Evolutionary conservation across 2,329 filamentous ascomycete species (phyloP).

Genomic region (Ceratocystis variospora): DNA sequence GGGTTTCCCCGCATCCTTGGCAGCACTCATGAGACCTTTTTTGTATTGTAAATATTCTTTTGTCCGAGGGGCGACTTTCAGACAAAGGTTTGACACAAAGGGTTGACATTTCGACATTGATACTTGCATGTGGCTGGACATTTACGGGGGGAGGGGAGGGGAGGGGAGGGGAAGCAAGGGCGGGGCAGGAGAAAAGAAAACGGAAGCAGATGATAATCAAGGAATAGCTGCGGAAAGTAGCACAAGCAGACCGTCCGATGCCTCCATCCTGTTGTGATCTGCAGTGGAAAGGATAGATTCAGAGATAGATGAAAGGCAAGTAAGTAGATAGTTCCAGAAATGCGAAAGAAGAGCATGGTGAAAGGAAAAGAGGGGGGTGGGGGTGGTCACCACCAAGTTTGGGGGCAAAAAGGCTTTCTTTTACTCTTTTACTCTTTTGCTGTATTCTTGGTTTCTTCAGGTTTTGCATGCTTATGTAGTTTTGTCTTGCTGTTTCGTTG

Average conservation of each 20-base stretch:
- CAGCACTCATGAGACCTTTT: background rate
- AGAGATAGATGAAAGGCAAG: background rate
- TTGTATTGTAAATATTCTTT: background rate
- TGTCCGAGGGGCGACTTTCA: background rate
- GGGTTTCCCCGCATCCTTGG: constrained; percentile 1
- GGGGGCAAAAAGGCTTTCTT: background rate
- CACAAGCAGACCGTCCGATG: background rate
- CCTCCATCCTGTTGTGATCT: background rate
- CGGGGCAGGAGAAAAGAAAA: background rate
- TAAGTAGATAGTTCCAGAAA: background rate
- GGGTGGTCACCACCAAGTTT: no score
- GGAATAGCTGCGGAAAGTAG: background rate
- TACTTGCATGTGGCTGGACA: background rate
- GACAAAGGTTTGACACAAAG: background rate
- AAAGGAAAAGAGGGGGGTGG: background rate
- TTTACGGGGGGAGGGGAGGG: background rate
- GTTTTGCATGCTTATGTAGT: background rate
- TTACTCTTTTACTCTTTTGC: no score
- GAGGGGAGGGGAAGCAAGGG: background rate
- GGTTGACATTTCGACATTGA: background rate
- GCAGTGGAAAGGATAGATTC: background rate
- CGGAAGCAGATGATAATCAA: background rate
- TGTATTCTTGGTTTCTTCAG: no score
- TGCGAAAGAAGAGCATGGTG: background rate
- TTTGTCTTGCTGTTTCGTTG: background rate